Evolutionary conservation across 2,329 filamentous ascomycete genomes (phyloP).

Genomic region (Pseudopithomyces maydicus): DNA sequence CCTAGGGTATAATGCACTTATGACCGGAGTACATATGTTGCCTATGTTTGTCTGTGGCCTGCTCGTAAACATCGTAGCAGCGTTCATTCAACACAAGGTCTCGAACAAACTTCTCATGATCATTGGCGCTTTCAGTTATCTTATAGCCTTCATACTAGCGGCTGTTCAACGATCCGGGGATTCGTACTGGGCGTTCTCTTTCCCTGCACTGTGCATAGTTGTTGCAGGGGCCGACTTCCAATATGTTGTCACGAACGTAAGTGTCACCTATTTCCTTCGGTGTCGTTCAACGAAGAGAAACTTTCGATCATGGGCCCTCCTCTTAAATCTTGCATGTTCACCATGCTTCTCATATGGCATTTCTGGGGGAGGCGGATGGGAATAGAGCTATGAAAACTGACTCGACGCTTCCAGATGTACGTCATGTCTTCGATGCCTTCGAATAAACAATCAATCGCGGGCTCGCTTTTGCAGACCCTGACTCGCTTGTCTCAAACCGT

Average conservation of each 20-base stretch:
- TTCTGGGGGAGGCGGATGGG: no score
- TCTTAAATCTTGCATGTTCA: no score
- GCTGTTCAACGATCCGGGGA: slow-evolving; percentile 61
- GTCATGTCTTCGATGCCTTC: slow-evolving; percentile 68
- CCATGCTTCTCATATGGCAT: no score
- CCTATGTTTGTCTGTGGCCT: slow-evolving; percentile 69
- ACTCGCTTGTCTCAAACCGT: slow-evolving; percentile 65
- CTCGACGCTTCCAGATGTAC: slow-evolving; percentile 60
- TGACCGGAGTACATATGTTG: slow-evolving; percentile 66
- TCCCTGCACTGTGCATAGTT: slow-evolving; percentile 64
- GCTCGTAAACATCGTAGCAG: slow-evolving; percentile 66
- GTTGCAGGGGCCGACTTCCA: slow-evolving; percentile 72
- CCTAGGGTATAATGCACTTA: slow-evolving; percentile 57
- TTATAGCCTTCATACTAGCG: slow-evolving; percentile 58
- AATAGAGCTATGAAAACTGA: not conserved
- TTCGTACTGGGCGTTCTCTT: slow-evolving; percentile 69
- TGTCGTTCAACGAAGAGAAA: not conserved
- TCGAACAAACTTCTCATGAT: slow-evolving; percentile 68
- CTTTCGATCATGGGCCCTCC: no score
- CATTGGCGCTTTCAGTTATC: slow-evolving; percentile 54
- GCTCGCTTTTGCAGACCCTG: slow-evolving; percentile 71
- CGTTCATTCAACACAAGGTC: slow-evolving; percentile 64
- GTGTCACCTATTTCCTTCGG: slow-evolving; percentile 27
- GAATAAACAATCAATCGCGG: slow-evolving; percentile 68
- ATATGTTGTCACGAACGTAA: slow-evolving; percentile 71